Base-by-base conservation (phyloP, 768 basidiomycete species). In the Tricholoma terreum region DNA sequence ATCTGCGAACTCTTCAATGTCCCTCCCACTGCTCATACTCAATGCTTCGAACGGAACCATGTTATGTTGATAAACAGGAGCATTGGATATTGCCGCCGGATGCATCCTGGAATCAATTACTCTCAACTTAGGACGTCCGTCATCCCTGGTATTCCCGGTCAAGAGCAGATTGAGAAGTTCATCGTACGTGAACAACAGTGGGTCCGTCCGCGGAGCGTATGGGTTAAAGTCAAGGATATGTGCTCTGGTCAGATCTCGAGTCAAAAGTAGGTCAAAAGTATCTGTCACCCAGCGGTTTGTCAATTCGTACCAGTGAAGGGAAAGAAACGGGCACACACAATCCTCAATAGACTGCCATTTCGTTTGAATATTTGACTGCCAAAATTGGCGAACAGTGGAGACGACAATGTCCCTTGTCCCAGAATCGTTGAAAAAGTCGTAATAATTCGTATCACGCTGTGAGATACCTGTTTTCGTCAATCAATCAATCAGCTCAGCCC, bases 151-250 rank as follows among this genome's bases (percentile, higher is more conserved):
- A 17, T 27, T 65, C 45, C 14, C 54, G 17, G 38, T 54, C 45
- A 49, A 51, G 24, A 74, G 69, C 6, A 86, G 66, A 1, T 65
- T 72, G 35, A 74, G 72, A 0, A 98, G 82, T 24, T 93, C 89
- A 46, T 87, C 80, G 67, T 92, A 98, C 1, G 81, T 82, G 73
- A 96, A 98, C 15, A 97, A 77, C 0, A 96, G 81, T 0, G 93
- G 70, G 64, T 98, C 94, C n/a, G 96, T 97, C 35, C 83, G 85
- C 4, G 85, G 82, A 10, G 87, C 82, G 65, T 89, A 97, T 0
- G 94, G 92, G 62, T 94, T 94, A 73, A 98, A 93, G 69, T 98
- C 96, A 65, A 98, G 69, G 62, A 98, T 77, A 71, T 94, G 89
- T 14, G 84, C 90, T 10, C 84, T 79, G 1, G 80, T 71, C 34